Conservation (phyloP, 2,329 filamentous ascomycete species). For the Lasiodiplodia theobromae region DNA sequence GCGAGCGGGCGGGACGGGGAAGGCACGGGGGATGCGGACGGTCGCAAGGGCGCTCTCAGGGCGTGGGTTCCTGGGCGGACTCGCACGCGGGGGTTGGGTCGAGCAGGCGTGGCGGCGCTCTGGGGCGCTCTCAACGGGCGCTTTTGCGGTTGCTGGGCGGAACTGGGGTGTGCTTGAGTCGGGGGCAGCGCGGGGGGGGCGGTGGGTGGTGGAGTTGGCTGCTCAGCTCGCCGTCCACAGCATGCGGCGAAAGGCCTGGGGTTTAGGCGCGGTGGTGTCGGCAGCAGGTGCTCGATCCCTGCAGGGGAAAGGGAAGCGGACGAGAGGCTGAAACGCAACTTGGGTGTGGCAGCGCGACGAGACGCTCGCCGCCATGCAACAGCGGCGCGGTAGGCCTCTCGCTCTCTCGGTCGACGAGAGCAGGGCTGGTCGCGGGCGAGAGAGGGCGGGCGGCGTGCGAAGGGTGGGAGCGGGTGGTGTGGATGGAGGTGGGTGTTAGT, state of each 20-base stretch:
- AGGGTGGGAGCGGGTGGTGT: conserved; percentile 9
- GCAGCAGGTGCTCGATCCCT: conserved; percentile 27
- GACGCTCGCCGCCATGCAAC: conserved; percentile 30
- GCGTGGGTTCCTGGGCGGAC: not conserved
- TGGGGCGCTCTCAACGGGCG: conserved; percentile 8
- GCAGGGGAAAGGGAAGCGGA: conserved; percentile 30
- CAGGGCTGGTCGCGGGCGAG: conserved; percentile 4
- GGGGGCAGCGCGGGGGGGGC: conserved; percentile 19
- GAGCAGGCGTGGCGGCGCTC: conserved; percentile 8
- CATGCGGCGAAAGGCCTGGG: conserved; percentile 18
- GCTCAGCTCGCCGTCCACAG: conserved; percentile 12
- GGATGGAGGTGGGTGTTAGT: conserved; percentile 21
- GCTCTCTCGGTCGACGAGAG: conserved; percentile 22
- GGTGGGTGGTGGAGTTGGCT: not conserved
- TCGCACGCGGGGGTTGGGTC: conserved; percentile 13
- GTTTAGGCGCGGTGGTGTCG: conserved; percentile 13
- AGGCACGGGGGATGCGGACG: not conserved
- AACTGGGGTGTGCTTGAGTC: not conserved
- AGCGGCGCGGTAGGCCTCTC: conserved; percentile 14
- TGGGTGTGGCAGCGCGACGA: conserved; percentile 26
- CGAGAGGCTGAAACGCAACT: conserved; percentile 30
- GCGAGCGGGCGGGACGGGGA: conserved; percentile 1
- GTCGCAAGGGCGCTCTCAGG: not conserved
- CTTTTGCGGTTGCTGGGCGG: conserved; percentile 9
- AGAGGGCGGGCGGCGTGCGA: conserved; percentile 2